Evolutionary conservation across 176 grass and related monocot species (phyloP).

Genomic region (Dendrocalamus sinicus): DNA sequence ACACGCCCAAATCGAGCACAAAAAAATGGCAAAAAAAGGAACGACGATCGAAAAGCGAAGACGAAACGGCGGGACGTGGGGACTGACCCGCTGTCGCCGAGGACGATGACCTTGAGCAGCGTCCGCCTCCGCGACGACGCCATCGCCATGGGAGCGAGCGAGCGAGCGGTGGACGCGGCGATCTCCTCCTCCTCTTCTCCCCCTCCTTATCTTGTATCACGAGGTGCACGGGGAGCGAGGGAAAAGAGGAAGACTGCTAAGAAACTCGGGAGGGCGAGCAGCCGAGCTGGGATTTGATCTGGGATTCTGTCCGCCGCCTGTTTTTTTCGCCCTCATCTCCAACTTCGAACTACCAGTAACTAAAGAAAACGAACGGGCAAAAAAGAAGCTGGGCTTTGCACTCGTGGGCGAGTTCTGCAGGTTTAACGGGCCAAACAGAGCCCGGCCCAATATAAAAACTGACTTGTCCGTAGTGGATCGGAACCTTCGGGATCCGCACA

Average conservation of each 20-base stretch:
- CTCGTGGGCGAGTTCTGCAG: no score
- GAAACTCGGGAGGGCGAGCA: background rate
- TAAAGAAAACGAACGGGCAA: background rate
- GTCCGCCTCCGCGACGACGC: constrained; percentile 48
- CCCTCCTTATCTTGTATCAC: constrained; percentile 42
- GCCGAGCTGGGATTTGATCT: background rate
- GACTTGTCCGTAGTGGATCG: background rate
- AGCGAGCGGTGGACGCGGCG: background rate
- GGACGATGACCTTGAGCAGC: constrained; percentile 72
- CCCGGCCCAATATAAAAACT: background rate
- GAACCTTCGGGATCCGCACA: constrained; percentile 23
- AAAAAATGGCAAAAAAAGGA: background rate
- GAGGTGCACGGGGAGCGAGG: constrained; percentile 53
- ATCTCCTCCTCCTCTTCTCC: background rate
- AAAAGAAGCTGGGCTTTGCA: background rate
- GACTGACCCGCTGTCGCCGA: constrained; percentile 65
- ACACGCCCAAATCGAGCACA: background rate
- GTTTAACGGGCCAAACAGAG: background rate
- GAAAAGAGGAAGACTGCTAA: background rate
- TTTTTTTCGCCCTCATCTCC: background rate
- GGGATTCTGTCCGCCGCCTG: background rate
- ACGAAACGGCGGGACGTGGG: background rate
- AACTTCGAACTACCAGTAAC: background rate
- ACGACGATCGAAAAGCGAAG: background rate
- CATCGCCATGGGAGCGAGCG: constrained; percentile 50